Conservation (phyloP, 2,329 filamentous ascomycete species). For the Aspergillus cejpii region DNA sequence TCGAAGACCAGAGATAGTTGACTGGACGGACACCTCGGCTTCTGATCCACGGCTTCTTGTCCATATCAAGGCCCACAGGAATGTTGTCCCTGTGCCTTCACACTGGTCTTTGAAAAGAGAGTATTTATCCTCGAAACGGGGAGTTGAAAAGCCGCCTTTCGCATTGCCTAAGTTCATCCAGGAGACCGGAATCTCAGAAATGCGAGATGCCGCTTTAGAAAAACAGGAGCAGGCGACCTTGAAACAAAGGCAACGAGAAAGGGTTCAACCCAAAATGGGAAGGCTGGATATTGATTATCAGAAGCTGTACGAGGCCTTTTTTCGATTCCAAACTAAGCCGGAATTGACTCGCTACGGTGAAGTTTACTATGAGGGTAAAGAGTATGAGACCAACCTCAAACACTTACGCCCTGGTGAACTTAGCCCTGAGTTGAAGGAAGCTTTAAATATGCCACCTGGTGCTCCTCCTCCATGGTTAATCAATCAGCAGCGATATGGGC, state of each 20-base stretch:
- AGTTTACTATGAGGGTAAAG: conserved; percentile 99
- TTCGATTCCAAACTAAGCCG: conserved; percentile 94
- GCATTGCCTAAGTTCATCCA: conserved; percentile 92
- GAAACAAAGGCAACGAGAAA: conserved; percentile 91
- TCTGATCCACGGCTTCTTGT: conserved; percentile 83
- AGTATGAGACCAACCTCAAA: conserved; percentile 89
- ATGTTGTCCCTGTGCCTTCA: conserved; percentile 85
- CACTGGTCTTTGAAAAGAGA: conserved; percentile 97
- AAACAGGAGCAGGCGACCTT: conserved; percentile 88
- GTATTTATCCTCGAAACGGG: conserved; percentile 92
- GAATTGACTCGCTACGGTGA: conserved; percentile 90
- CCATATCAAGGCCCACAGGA: conserved; percentile 89
- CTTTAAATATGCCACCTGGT: conserved; percentile 85
- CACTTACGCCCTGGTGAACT: conserved; percentile 86
- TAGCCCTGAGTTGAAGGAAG: conserved; percentile 82
- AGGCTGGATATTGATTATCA: conserved; percentile 98
- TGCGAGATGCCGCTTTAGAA: conserved; percentile 92
- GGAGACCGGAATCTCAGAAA: conserved; percentile 94
- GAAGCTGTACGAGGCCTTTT: conserved; percentile 97
- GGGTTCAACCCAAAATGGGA: conserved; percentile 92
- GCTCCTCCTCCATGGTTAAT: conserved; percentile 96
- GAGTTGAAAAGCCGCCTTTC: conserved; percentile 92
- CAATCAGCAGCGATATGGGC: conserved; percentile 89
- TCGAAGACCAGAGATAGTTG: conserved; percentile 83
- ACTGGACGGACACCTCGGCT: conserved; percentile 94